Evolutionary conservation across 139 green algal species (phyloP), one percentile per base, ranked within the genome.

Genomic region (Micractinium conductrix): DNA sequence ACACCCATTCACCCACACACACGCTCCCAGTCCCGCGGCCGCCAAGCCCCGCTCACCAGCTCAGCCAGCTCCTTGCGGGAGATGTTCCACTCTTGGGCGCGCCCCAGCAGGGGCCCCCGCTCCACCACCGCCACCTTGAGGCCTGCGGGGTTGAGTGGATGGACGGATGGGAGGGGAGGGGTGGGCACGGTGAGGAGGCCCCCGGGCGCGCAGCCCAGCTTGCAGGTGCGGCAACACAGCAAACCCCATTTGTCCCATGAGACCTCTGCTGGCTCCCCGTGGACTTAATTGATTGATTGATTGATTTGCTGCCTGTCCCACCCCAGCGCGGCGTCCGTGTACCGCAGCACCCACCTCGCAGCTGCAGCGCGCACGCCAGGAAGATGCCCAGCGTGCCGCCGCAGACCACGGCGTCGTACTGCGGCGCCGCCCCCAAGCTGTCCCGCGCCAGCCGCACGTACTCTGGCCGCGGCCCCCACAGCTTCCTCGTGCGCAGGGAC

Each of bases 301-400:
- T n/a, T n/a, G n/a, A n/a, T n/a, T n/a, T n/a, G n/a, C n/a, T n/a
- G n/a, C n/a, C n/a, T n/a, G n/a, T n/a, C n/a, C n/a, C n/a, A n/a
- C n/a, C n/a, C n/a, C n/a, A n/a, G n/a, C n/a, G n/a, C n/a, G n/a
- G n/a, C n/a, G n/a, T n/a, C n/a, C n/a, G n/a, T n/a, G n/a, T n/a
- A n/a, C 53, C 26, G 53, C 53, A 30, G 53, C 19, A 42, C 74
- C 0, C 48, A 81, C 75, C 78, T 48, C 42, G 78, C 19, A 86
- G 48, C 58, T 94, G 92, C 63, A 99, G 88, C 28, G 94, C 90
- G 6, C 84, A 84, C 0, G 97, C 97, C 17, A 96, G 55, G 48
- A 99, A 97, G 67, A 97, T 92, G 53, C 95, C 95, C 53, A 98
- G 89, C 40, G 96, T 99, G 35, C 97, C 97, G 0, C 97, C 97